Conservation (phyloP, 768 basidiomycete genomes). For the Exsudoporus frostii region DNA sequence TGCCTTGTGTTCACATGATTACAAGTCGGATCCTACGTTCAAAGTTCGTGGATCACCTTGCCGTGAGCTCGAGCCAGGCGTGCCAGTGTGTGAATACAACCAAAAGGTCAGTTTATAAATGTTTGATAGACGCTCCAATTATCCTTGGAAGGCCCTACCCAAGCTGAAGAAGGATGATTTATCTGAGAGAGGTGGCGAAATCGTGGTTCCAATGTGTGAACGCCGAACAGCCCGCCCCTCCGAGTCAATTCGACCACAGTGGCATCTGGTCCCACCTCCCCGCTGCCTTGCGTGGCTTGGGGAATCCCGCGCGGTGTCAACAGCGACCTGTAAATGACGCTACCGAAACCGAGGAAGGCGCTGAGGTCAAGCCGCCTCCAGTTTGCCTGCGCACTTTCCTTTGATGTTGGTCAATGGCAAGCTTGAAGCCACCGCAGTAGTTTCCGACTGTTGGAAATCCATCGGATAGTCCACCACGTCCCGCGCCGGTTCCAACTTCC, state of each 20-base stretch:
- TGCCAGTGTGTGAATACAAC: neutral
- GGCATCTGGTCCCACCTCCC: constrained; percentile 18
- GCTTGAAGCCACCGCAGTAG: constrained; percentile 31
- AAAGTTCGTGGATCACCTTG: constrained; percentile 6
- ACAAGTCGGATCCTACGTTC: neutral
- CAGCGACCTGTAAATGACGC: constrained; percentile 20
- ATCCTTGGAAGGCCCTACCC: constrained; percentile 28
- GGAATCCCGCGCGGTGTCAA: constrained; percentile 11
- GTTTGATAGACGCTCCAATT: constrained; percentile 22
- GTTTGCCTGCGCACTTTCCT: constrained; percentile 8
- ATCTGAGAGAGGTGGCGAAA: constrained; percentile 25
- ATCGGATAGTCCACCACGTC: constrained; percentile 2
- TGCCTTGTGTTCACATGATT: constrained; percentile 4
- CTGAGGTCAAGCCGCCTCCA: constrained; percentile 1
- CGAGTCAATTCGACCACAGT: constrained; percentile 25
- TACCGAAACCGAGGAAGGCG: constrained; percentile 7
- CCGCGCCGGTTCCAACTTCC: constrained; percentile 1
- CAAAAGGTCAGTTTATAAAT: constrained; percentile 6
- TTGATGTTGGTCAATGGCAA: constrained; percentile 28
- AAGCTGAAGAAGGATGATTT: constrained; percentile 26
- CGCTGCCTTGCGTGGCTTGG: constrained; percentile 11
- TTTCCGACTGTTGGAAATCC: constrained; percentile 26
- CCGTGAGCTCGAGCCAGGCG: neutral
- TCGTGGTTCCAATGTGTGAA: constrained; percentile 31
- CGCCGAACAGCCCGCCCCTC: constrained; percentile 28